Base-by-base conservation (phyloP, 2,329 filamentous ascomycete species). In the Teratosphaeriaceae sp. region DNA sequence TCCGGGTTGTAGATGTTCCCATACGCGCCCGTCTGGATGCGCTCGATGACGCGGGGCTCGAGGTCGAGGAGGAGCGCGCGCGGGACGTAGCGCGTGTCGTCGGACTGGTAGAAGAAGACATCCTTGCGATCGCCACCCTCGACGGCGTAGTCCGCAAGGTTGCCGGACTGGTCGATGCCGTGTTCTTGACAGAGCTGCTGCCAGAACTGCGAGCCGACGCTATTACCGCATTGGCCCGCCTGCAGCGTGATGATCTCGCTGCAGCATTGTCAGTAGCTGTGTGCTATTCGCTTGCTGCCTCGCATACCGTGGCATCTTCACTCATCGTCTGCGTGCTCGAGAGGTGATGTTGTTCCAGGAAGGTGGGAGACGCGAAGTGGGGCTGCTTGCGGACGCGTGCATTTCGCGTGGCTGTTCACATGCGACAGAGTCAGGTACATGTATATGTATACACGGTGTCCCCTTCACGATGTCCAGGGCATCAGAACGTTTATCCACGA, bases 201-300 rank as follows among this genome's bases (percentile, higher is more conserved):
- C 92, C 92, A 98, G 71, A 98, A 98, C 64, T 97, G 88, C 61
- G 87, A 90, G 47, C 92, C 92, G 65, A 97, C 90, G 80, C 89
- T 96, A 73, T 97, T 97, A 78, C 90, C 92, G 77, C 92, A 97
- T 71, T 97, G 92, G 78, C 92, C 92, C 53, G 94, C 90, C 72
- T 98, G 92, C 59, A 98, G 85, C 50, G 94, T 98, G 69, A 98
- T 98, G 61, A 98, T 98, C 79, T 98, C 92, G 70, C 92, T 96
- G 57, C 1, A 22, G 5, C 5, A 21, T 9, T 42, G 49, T 56
- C 38, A 53, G 43, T 23, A 18, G 5, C 16, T 24, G 7, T 16
- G n/a, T 22, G 8, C n/a, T 37, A 11, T 26, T n/a, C 34, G 13
- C 15, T 13, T 8, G 12, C 9, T 11, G 8, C n/a, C 3, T 33